Evolutionary conservation across 2,329 filamentous ascomycete species (phyloP).

Genomic region (Aspergillus flavus): DNA sequence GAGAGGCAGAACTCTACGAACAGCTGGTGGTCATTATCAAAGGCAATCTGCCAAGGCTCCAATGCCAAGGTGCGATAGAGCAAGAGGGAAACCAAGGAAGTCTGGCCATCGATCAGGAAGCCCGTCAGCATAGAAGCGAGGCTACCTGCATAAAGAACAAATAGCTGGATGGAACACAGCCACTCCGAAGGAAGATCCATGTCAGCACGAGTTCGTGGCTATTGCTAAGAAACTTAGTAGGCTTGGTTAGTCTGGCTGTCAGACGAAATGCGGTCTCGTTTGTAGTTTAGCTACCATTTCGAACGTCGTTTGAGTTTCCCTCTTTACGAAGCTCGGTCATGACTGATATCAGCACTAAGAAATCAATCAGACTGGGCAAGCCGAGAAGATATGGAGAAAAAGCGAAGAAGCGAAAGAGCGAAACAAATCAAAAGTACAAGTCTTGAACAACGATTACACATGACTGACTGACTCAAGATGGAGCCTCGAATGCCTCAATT

Average conservation of each 20-base stretch:
- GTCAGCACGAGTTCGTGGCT: neutral
- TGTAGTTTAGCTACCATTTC: neutral
- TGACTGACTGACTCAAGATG: neutral
- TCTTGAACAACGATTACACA: neutral
- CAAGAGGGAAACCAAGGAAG: neutral
- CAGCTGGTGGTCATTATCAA: neutral
- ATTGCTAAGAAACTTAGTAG: neutral
- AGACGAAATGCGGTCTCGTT: neutral
- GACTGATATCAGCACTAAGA: neutral
- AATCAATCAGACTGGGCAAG: neutral
- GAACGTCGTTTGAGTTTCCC: neutral
- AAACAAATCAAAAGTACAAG: neutral
- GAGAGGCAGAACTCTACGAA: neutral
- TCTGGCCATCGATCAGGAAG: neutral
- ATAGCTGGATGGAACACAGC: constrained; percentile 13
- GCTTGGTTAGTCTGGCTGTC: neutral
- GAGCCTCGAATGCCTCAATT: constrained; percentile 1
- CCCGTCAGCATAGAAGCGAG: constrained; percentile 10
- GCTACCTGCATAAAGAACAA: constrained; percentile 1
- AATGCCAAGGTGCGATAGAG: neutral
- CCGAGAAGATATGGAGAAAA: neutral
- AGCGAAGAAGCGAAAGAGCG: neutral
- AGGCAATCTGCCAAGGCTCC: neutral
- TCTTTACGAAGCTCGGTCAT: neutral
- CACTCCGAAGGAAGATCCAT: constrained; percentile 13